A percentile compares a stretch with the other conserved stretches of the same genome.
phyloP scores from a whole-genome alignment of 139 green algal genomes.

The Haematococcus sp. region DNA sequence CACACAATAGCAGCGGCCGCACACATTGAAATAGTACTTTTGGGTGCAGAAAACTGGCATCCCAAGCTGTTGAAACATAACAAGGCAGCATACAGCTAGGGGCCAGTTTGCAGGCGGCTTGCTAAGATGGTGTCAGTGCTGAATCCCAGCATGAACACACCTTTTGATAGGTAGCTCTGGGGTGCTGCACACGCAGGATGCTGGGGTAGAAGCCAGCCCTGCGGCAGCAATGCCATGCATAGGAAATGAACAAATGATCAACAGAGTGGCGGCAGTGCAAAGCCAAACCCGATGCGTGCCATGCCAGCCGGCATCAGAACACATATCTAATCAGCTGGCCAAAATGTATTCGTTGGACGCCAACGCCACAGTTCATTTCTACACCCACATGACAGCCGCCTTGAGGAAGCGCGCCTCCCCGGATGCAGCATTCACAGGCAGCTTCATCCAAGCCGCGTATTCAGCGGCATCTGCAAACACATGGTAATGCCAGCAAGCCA shows the following conservation, averaged over 20 bases:
- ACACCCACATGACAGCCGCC: slow-evolving; percentile 46
- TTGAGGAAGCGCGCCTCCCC: slow-evolving; percentile 63
- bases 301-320: no score
- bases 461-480: neutral
- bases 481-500: neutral
- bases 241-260: no score
- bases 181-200: slow-evolving; percentile 83
- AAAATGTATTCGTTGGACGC: no score
- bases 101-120: neutral
- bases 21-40: neutral
- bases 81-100: no score
- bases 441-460: neutral
- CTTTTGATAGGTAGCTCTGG: slow-evolving; percentile 47
- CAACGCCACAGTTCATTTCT: no score
- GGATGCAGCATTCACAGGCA: slow-evolving; percentile 30
- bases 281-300: no score
- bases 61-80: no score
- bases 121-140: no score
- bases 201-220: slow-evolving; percentile 87
- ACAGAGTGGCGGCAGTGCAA: no score
- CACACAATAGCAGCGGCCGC: neutral
- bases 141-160: neutral
- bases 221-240: no score
- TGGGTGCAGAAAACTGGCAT: neutral
- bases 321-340: no score